Conservation (phyloP, 2,329 filamentous ascomycete species). For the Paecilomyces niveus region DNA sequence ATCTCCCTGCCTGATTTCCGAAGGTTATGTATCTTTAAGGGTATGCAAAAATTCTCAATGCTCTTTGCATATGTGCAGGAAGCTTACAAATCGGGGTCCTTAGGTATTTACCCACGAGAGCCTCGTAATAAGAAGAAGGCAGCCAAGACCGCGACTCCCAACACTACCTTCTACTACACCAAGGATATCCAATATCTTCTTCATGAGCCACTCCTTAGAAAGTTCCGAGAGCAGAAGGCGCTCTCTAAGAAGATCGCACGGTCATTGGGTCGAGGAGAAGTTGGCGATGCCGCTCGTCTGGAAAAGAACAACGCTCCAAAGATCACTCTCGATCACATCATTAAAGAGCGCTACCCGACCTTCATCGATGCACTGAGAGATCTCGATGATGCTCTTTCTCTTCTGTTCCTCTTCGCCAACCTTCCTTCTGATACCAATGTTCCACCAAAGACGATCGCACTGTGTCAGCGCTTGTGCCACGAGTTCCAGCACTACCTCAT, state of each 20-base stretch:
- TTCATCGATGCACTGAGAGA: slow-evolving; percentile 92
- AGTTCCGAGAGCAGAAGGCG: slow-evolving; percentile 95
- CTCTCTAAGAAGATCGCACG: slow-evolving; percentile 96
- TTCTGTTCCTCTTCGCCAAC: slow-evolving; percentile 96
- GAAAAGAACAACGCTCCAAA: slow-evolving; percentile 87
- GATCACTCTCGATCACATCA: slow-evolving; percentile 91
- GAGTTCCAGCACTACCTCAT: slow-evolving; percentile 99
- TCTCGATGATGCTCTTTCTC: slow-evolving; percentile 90
- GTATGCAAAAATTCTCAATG: slow-evolving; percentile 24
- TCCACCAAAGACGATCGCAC: slow-evolving; percentile 88
- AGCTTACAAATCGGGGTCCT: not conserved
- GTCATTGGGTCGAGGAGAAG: slow-evolving; percentile 85
- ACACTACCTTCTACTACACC: slow-evolving; percentile 85
- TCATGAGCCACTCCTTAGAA: slow-evolving; percentile 86
- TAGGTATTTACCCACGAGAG: slow-evolving; percentile 91
- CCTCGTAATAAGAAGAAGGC: slow-evolving; percentile 96
- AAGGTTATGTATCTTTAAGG: slow-evolving; percentile 98
- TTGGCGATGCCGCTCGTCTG: slow-evolving; percentile 76
- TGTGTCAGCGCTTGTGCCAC: slow-evolving; percentile 84
- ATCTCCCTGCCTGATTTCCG: slow-evolving; percentile 95
- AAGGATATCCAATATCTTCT: slow-evolving; percentile 98
- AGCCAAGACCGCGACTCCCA: slow-evolving; percentile 79
- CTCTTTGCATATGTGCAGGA: not conserved
- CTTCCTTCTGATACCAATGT: slow-evolving; percentile 84
- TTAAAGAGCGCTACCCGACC: slow-evolving; percentile 95